Percentiles rank a stretch among this genome's conserved stretches.
Evolutionary conservation across 2,329 filamentous ascomycete species (phyloP).

Genomic region (Didymella arachidicola): DNA sequence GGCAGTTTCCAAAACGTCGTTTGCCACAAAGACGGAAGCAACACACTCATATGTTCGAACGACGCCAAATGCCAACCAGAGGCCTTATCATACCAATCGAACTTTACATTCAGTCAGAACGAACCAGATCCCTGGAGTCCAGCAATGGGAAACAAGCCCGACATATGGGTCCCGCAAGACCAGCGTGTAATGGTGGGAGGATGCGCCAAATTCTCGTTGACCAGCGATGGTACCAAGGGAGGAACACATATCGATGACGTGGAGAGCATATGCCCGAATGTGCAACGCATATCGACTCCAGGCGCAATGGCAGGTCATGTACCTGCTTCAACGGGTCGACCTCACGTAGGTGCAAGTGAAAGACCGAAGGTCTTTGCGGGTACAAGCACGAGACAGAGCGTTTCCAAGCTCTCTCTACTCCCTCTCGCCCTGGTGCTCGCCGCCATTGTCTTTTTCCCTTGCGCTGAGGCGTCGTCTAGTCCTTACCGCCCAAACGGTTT

Average conservation of each 20-base stretch:
- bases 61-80: constrained; percentile 27
- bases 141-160: constrained; percentile 21
- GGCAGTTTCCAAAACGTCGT: constrained; percentile 27
- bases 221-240: constrained; percentile 33
- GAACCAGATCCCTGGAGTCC: constrained; percentile 31
- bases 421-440: neutral
- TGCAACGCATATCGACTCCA: neutral
- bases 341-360: neutral
- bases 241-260: constrained; percentile 27
- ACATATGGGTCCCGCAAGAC: constrained; percentile 27
- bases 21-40: constrained; percentile 29
- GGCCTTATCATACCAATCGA: constrained; percentile 29
- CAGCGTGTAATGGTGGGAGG: constrained; percentile 27
- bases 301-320: neutral
- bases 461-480: neutral
- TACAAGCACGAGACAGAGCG: neutral
- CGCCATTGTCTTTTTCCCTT: neutral
- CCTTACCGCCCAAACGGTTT: neutral
- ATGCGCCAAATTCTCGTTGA: constrained; percentile 29
- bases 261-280: constrained; percentile 5
- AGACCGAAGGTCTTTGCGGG: neutral
- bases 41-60: constrained; percentile 30
- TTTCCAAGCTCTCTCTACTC: neutral
- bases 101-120: constrained; percentile 37
- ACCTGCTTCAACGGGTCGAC: neutral